Evolutionary conservation across 2,329 filamentous ascomycete species (phyloP).

Genomic region (Ascosphaera pollenicola): DNA sequence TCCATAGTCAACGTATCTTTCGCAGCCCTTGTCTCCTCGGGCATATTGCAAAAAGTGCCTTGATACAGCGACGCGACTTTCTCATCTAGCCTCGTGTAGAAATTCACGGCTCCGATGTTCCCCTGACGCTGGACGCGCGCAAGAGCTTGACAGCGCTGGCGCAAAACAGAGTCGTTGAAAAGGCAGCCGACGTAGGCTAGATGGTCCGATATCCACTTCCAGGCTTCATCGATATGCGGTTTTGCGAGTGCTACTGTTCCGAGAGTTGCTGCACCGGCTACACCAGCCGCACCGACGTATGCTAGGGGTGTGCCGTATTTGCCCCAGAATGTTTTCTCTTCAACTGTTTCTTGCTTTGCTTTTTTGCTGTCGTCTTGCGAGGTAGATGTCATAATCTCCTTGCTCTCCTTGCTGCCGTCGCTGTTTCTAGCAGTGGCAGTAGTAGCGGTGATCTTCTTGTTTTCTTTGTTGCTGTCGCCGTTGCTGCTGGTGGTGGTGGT

Average conservation of each 20-base stretch:
- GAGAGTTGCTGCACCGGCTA: slow-evolving; percentile 65
- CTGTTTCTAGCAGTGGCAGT: slow-evolving; percentile 10
- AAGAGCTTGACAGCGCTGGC: slow-evolving; percentile 47
- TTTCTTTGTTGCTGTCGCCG: slow-evolving; percentile 3
- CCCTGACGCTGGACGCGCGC: slow-evolving; percentile 41
- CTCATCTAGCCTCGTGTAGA: no score
- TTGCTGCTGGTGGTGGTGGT: slow-evolving; percentile 5
- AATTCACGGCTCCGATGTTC: slow-evolving; percentile 56
- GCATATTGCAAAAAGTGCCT: slow-evolving; percentile 73
- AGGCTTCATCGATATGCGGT: slow-evolving; percentile 59
- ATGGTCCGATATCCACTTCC: slow-evolving; percentile 69
- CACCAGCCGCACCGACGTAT: slow-evolving; percentile 56
- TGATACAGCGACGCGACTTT: slow-evolving; percentile 57
- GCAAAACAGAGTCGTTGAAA: slow-evolving; percentile 61
- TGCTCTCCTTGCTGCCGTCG: slow-evolving; percentile 10
- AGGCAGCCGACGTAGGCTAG: slow-evolving; percentile 86
- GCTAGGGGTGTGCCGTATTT: slow-evolving; percentile 71
- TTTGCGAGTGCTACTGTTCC: slow-evolving; percentile 67
- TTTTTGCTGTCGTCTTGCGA: no score
- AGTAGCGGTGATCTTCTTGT: slow-evolving; percentile 7
- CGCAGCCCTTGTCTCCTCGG: slow-evolving; percentile 25
- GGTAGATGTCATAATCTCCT: no score
- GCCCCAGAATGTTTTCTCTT: no score
- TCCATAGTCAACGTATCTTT: slow-evolving; percentile 21
- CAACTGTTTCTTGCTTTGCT: no score